Evolutionary conservation across 805 yeast species (phyloP).

Genomic region (Ogataea nitratoaversa): DNA sequence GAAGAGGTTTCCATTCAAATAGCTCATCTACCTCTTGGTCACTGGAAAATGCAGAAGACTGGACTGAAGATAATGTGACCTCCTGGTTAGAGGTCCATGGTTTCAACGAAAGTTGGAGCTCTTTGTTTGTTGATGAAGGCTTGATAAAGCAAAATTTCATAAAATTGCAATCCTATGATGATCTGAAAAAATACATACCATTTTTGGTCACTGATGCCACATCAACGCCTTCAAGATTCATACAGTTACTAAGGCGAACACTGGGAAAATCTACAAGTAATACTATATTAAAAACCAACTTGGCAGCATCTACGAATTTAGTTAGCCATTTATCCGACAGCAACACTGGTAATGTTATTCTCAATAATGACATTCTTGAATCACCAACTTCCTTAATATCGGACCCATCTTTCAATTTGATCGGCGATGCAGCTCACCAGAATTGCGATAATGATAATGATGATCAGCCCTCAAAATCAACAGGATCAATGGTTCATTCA

Average conservation of each 20-base stretch:
- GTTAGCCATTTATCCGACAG: background rate
- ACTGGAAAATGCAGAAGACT: slow-evolving; percentile 51
- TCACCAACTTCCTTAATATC: slow-evolving; percentile 20
- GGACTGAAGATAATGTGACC: slow-evolving; percentile 68
- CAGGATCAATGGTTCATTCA: background rate
- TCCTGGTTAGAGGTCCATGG: slow-evolving; percentile 65
- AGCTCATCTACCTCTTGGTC: slow-evolving; percentile 39
- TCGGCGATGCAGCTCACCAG: too few relatives aligned
- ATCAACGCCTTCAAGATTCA: slow-evolving; percentile 54
- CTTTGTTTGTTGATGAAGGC: slow-evolving; percentile 51
- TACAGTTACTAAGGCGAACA: slow-evolving; percentile 47
- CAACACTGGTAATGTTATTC: slow-evolving; percentile 3
- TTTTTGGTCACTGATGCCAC: slow-evolving; percentile 39
- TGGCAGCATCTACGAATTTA: slow-evolving; percentile 5
- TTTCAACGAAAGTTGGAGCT: slow-evolving; percentile 74
- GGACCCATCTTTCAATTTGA: slow-evolving; percentile 11
- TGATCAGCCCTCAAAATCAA: too few relatives aligned
- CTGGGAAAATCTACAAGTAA: slow-evolving; percentile 16
- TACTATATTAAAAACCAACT: background rate
- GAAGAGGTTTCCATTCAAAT: slow-evolving; percentile 17
- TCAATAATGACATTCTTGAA: background rate
- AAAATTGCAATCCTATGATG: slow-evolving; percentile 63
- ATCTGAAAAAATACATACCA: slow-evolving; percentile 27
- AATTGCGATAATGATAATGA: too few relatives aligned
- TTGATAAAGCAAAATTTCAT: slow-evolving; percentile 62